Evolutionary conservation across 2,329 filamentous ascomycete species (phyloP).

Genomic region (Arthrobotrys conoides): DNA sequence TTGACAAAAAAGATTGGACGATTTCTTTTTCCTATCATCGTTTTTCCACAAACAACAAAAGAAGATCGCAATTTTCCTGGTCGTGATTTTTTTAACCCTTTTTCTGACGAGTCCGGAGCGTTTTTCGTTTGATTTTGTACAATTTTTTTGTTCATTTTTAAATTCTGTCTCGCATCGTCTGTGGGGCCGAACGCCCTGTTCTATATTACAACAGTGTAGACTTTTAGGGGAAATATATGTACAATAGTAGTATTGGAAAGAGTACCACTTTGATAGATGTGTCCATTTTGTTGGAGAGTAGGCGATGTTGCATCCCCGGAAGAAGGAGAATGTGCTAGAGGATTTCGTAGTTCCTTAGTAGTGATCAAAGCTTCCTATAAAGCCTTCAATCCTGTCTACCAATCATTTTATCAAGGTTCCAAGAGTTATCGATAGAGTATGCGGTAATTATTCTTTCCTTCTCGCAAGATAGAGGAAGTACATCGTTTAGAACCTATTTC

Average conservation of each 20-base stretch:
- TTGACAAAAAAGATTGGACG: constrained; percentile 27
- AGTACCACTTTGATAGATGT: constrained; percentile 1
- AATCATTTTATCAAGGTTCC: background rate
- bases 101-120: background rate
- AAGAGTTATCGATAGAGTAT: background rate
- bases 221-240: constrained; percentile 35
- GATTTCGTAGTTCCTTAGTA: background rate
- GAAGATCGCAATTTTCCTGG: background rate
- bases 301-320: background rate
- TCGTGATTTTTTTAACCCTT: constrained; percentile 4
- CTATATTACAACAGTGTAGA: constrained; percentile 47
- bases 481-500: constrained; percentile 2
- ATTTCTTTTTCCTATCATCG: background rate
- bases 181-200: background rate
- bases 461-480: background rate
- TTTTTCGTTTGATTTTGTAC: background rate
- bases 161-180: constrained; percentile 6
- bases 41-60: background rate
- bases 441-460: background rate
- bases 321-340: background rate
- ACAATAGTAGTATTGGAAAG: constrained; percentile 32
- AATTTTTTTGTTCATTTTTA: background rate
- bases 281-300: background rate
- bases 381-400: background rate
- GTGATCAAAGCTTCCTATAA: background rate